These are phyloP conservation scores for Colletotrichum echinochloae DNA, from an alignment of 2,329 filamentous ascomycete species.

Conservation along the genomic window DNA sequence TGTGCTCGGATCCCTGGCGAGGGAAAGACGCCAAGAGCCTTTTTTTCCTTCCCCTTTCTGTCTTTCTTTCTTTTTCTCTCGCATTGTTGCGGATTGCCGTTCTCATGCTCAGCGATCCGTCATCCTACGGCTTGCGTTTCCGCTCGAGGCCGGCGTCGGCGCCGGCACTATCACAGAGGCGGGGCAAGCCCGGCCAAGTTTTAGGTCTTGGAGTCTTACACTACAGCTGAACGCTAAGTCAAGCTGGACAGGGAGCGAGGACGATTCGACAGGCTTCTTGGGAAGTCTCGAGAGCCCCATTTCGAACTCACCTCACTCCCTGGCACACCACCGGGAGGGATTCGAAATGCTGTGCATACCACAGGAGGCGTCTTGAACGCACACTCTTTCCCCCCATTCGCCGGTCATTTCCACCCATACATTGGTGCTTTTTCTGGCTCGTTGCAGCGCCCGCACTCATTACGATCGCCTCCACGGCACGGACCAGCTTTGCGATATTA, in stretches of 20 bases:
- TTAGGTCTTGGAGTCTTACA: background rate
- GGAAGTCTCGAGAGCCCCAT: background rate
- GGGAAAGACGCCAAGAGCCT: background rate
- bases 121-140: background rate
- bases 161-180: constrained; percentile 1
- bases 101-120: background rate
- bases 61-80: too few species aligned
- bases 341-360: background rate
- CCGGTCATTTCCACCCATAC: background rate
- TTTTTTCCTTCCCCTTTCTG: too few species aligned
- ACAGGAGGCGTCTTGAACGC: constrained; percentile 7
- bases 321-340: background rate
- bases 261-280: constrained; percentile 10
- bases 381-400: constrained; percentile 6
- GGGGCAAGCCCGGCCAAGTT: constrained; percentile 11
- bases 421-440: background rate
- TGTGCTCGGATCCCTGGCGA: background rate
- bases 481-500: constrained; percentile 11
- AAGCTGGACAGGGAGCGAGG: background rate
- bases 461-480: constrained; percentile 19
- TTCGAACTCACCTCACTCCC: constrained; percentile 9
- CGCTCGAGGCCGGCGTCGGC: constrained; percentile 11
- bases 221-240: constrained; percentile 11
- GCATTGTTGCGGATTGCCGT: background rate
- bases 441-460: constrained; percentile 8